phyloP scores from a whole-genome alignment of 2,329 filamentous ascomycete genomes.

The Fusarium heterosporum region DNA sequence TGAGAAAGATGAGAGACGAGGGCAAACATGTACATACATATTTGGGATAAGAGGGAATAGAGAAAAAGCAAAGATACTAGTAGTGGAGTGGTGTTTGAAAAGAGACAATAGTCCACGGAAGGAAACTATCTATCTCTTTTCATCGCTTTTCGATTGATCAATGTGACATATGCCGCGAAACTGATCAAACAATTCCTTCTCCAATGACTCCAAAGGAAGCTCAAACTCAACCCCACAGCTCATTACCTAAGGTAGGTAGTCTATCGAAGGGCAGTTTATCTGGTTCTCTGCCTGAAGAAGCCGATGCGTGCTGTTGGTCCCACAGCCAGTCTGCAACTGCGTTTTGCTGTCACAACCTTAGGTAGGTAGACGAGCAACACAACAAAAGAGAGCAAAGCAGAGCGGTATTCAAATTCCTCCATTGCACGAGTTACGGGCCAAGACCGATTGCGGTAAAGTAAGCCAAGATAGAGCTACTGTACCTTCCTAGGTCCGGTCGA shows the following conservation, averaged over 20 bases:
- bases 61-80: slow-evolving; percentile 3
- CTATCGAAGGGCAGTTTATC: too few species aligned
- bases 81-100: background rate
- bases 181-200: slow-evolving; percentile 1
- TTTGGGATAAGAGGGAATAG: slow-evolving; percentile 10
- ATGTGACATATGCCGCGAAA: background rate
- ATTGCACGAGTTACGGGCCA: slow-evolving; percentile 21
- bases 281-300: too few species aligned
- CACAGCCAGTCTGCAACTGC: slow-evolving; percentile 13
- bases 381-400: slow-evolving; percentile 6
- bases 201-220: background rate
- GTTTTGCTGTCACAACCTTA: too few species aligned
- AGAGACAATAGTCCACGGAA: slow-evolving; percentile 11
- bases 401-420: slow-evolving; percentile 17
- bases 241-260: too few species aligned
- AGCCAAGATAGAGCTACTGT: background rate
- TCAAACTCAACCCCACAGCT: too few species aligned
- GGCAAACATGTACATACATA: slow-evolving; percentile 16
- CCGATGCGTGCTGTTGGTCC: slow-evolving; percentile 9
- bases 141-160: slow-evolving; percentile 12
- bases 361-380: slow-evolving; percentile 16
- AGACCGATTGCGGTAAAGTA: slow-evolving; percentile 26
- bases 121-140: slow-evolving; percentile 21
- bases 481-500: slow-evolving; percentile 34
- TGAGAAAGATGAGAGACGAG: background rate